Percentiles rank a stretch among this genome's conserved stretches.
Conservation (phyloP, 345 rosid genomes). For the Populus alba region DNA sequence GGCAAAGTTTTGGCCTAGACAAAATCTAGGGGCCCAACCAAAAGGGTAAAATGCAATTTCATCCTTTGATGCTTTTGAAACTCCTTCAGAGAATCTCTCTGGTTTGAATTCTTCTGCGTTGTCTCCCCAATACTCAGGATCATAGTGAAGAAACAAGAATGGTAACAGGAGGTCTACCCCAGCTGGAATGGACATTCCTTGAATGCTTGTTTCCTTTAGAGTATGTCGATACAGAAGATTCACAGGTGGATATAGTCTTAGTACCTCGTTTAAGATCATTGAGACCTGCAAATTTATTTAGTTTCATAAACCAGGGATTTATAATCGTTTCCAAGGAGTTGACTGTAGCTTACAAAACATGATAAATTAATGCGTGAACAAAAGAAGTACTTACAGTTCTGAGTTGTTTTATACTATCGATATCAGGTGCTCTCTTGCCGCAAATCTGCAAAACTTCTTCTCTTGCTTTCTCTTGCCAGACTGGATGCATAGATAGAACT, state of each 20-base stretch:
- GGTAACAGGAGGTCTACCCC: no score
- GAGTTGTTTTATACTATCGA: constrained; percentile 31
- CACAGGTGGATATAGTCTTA: no score
- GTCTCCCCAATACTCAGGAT: no score
- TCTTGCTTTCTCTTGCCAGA: constrained; percentile 57
- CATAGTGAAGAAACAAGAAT: no score
- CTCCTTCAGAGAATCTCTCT: constrained; percentile 1
- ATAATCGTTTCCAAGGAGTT: no score
- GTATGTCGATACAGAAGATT: no score
- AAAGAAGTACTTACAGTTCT: constrained; percentile 29
- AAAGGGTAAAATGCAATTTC: background rate
- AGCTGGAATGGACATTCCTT: no score
- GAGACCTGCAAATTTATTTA: no score
- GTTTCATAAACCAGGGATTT: no score
- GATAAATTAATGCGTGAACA: background rate
- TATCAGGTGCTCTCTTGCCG: constrained; percentile 25
- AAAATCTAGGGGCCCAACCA: background rate
- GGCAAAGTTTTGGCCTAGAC: background rate
- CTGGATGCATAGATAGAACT: constrained; percentile 47
- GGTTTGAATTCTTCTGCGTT: background rate
- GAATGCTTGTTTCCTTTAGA: no score
- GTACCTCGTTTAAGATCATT: no score
- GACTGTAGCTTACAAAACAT: no score
- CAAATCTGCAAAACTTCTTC: constrained; percentile 44
- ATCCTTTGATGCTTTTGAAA: background rate